Percentiles rank a stretch among this genome's conserved stretches.
These are phyloP conservation scores for Diaporthe australafricana DNA, from an alignment of 2,329 filamentous ascomycete genomes.

Conservation along the genomic window DNA sequence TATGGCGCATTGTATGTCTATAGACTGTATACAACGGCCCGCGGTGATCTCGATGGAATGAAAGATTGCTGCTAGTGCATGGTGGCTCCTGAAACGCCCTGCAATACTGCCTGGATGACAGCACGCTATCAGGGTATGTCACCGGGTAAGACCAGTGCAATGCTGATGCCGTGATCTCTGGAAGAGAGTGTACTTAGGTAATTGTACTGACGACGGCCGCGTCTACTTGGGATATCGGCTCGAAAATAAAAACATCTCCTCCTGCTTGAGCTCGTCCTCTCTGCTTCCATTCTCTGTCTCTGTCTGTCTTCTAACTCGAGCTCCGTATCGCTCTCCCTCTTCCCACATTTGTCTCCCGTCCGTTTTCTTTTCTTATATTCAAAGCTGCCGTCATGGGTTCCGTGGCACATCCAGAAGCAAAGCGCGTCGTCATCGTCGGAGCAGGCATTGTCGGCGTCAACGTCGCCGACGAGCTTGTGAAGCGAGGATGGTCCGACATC, in stretches of 20 bases:
- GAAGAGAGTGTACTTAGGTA: neutral
- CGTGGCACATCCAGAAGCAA: constrained; percentile 22
- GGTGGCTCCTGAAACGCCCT: neutral
- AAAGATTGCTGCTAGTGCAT: constrained; percentile 2
- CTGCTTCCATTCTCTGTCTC: neutral
- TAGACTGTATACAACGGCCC: constrained; percentile 22
- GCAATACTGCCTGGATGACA: neutral
- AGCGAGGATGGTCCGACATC: constrained; percentile 71
- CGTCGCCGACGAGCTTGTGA: constrained; percentile 72
- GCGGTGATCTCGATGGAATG: constrained; percentile 19
- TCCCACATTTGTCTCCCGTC: neutral
- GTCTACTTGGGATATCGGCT: neutral
- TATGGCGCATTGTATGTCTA: constrained; percentile 14
- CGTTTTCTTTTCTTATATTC: neutral
- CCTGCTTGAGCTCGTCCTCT: neutral
- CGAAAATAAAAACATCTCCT: constrained; percentile 8
- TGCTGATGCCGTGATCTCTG: neutral
- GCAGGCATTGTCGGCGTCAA: constrained; percentile 75
- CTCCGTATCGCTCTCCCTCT: too few relatives aligned
- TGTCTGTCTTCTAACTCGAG: too few relatives aligned
- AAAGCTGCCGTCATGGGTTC: constrained; percentile 26
- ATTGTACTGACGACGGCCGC: neutral
- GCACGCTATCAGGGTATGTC: neutral
- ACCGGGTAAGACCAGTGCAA: neutral
- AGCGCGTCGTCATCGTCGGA: constrained; percentile 68